phyloP scores from a whole-genome alignment of 2,329 filamentous ascomycete genomes.

The Sporothrix brasiliensis region DNA sequence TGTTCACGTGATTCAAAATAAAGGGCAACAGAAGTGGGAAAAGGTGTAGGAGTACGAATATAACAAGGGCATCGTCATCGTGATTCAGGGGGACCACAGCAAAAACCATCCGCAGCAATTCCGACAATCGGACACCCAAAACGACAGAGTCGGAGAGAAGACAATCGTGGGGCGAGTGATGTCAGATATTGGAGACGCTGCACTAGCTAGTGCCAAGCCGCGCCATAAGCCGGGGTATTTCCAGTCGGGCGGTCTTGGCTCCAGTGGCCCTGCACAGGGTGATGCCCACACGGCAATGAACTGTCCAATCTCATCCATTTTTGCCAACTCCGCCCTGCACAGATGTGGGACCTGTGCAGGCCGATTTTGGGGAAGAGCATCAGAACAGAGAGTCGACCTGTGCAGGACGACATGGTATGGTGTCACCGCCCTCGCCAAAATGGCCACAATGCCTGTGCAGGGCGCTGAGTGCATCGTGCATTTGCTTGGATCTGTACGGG shows the following conservation, averaged over 20 bases:
- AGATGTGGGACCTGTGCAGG: not conserved
- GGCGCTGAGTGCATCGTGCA: not conserved
- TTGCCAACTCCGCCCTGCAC: not conserved
- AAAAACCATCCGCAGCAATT: not conserved
- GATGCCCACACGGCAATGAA: not conserved
- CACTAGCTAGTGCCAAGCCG: not conserved
- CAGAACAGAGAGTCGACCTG: not conserved
- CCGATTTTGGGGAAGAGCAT: not conserved
- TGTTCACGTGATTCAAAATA: not conserved
- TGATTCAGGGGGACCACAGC: not conserved
- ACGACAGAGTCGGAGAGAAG: not conserved
- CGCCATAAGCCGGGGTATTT: not conserved
- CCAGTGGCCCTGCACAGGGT: slow-evolving; percentile 8
- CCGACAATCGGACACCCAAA: not conserved
- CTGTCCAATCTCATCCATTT: not conserved
- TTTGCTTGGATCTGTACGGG: not conserved
- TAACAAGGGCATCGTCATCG: not conserved
- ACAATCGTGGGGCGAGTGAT: not conserved
- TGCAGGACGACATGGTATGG: not conserved
- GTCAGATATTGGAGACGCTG: not conserved
- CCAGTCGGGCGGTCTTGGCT: not conserved
- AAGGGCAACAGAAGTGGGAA: not conserved
- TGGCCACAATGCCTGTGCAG: not conserved
- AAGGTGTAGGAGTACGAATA: not conserved
- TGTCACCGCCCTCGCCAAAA: not conserved